Base-by-base conservation (phyloP, 2,329 filamentous ascomycete species). In the Cladosporium sp. region DNA sequence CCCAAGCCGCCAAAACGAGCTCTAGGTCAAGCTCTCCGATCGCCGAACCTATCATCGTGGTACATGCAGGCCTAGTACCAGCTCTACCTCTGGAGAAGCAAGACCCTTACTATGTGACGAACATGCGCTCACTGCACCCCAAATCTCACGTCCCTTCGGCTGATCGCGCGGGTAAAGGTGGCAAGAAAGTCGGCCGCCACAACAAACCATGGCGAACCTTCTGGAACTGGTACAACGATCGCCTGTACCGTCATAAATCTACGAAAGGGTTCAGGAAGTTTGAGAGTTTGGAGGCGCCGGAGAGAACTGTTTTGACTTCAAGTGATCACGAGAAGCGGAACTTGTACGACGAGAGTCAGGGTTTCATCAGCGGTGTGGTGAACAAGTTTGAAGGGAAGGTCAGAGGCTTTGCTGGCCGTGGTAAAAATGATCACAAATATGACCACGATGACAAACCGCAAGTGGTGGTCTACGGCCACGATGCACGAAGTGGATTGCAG, bases 401-500 rank as follows among this genome's bases (percentile, higher is more conserved):
- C 25, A 35, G 13, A 17, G 39, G 17, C 12, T 50, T 40, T 3
- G 24, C 17, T 35, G 61, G 64, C 15, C 70, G 71, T 52, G 62
- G 71, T n/a, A 48, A 61, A 13, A 51, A 66, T 7, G 67, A 71
- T 22, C 7, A 7, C 13, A n/a, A 39, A 6, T n/a, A 48, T 10
- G 45, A 13, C 15, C 17, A 48, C 4, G 25, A 48, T 10, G 77
- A 82, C 9, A 83, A 78, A 39, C 68, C 69, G 8, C 63, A 69
- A 13, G 90, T 89, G 0, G 87, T 96, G 39, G 80, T 96, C 58
- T 97, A 96, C 72, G 92, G 92, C 4, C 93, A 97, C 70, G 90
- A 97, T 70, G 83, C 90, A 20, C 86, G 86, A 66, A 75, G 76
- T 2, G 91, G 91, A 0, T 80, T 95, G 24, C 81, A 82, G 66